Percentiles rank a stretch among this genome's conserved stretches.
phyloP scores from a whole-genome alignment of 1,284 basidiomycete genomes.

The Cystobasidiaceae sp. region DNA sequence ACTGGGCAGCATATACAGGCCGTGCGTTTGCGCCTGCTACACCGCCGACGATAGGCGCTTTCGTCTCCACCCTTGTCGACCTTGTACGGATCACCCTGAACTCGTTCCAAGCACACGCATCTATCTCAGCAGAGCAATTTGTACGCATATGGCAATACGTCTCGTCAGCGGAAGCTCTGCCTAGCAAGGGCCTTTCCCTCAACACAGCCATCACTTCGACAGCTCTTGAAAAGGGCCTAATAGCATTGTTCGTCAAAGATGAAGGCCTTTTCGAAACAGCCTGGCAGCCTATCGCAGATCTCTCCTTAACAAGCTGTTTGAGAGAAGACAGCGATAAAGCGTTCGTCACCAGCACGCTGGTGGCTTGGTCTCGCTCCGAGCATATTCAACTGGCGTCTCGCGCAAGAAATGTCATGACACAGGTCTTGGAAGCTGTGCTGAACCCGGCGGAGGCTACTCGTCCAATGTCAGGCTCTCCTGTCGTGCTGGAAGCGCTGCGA shows the following conservation, averaged over 20 bases:
- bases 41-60: conserved; percentile 49
- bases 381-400: no score
- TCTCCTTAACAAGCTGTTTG: background rate
- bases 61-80: conserved; percentile 4
- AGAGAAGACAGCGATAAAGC: background rate
- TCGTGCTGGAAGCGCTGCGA: background rate
- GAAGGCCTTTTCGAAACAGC: background rate
- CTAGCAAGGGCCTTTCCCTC: background rate
- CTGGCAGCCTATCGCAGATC: background rate
- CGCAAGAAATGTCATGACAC: background rate
- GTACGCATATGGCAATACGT: background rate
- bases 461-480: background rate
- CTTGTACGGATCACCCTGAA: background rate
- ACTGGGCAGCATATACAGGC: conserved; percentile 70
- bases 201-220: background rate
- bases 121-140: background rate
- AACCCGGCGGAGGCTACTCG: background rate
- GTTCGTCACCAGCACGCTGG: background rate
- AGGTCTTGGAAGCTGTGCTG: background rate
- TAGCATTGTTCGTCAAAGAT: background rate
- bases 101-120: background rate
- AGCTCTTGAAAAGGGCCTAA: conserved; percentile 1
- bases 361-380: no score
- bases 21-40: conserved; percentile 56
- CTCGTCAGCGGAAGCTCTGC: background rate